Percentiles rank a stretch among this genome's conserved stretches.
Evolutionary conservation across 208 protist genomes (phyloP).

Genomic region (Trypanosoma scelopori): DNA sequence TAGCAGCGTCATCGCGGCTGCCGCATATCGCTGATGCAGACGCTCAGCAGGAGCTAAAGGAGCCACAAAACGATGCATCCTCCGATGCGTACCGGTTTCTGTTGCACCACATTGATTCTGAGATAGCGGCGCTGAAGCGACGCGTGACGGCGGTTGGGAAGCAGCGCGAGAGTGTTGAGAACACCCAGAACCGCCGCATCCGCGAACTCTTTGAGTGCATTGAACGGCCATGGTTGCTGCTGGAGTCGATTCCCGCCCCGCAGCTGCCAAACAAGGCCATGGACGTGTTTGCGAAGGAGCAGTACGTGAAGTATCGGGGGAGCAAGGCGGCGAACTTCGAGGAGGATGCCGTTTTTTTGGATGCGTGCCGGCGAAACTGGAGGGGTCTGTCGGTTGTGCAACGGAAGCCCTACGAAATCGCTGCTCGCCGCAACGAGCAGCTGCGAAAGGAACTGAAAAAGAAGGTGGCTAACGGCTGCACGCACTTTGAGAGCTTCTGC

Average conservation of each 20-base stretch:
- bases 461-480: constrained; percentile 49
- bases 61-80: constrained; percentile 23
- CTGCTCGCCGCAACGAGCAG: constrained; percentile 54
- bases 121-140: constrained; percentile 67
- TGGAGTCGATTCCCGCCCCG: constrained; percentile 43
- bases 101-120: constrained; percentile 75
- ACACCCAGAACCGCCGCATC: constrained; percentile 44
- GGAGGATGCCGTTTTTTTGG: constrained; percentile 59
- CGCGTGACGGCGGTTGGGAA: constrained; percentile 50
- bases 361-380: constrained; percentile 69
- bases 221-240: constrained; percentile 68
- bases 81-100: constrained; percentile 75
- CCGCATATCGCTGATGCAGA: no score
- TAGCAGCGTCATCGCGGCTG: not conserved
- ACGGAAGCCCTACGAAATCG: constrained; percentile 66
- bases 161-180: constrained; percentile 40
- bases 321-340: constrained; percentile 15
- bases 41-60: not conserved
- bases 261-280: constrained; percentile 62
- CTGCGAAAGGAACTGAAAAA: constrained; percentile 59
- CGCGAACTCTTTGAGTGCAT: constrained; percentile 71
- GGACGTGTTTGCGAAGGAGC: constrained; percentile 80
- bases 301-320: constrained; percentile 31
- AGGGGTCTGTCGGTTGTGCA: constrained; percentile 34
- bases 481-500: constrained; percentile 69